Evolutionary conservation across 2,329 filamentous ascomycete species (phyloP).

Genomic region (Hymenoscyphus infarciens): DNA sequence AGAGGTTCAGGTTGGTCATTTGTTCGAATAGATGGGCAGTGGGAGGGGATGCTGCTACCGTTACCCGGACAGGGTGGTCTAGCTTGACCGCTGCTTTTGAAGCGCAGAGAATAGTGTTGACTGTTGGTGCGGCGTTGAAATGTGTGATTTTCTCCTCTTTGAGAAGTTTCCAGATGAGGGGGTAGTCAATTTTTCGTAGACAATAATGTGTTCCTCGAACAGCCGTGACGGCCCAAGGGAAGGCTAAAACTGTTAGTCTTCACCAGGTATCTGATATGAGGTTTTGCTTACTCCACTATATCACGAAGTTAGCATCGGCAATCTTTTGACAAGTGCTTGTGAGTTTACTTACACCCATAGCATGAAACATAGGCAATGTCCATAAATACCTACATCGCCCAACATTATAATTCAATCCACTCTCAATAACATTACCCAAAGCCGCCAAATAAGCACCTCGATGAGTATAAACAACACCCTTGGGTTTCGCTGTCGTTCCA

Average conservation of each 20-base stretch:
- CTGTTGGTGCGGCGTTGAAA: constrained; percentile 93
- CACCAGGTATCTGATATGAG: not conserved
- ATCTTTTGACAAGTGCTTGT: not conserved
- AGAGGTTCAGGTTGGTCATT: constrained; percentile 77
- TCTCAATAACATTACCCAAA: constrained; percentile 83
- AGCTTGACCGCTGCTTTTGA: constrained; percentile 70
- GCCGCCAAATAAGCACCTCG: constrained; percentile 82
- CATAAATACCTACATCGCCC: constrained; percentile 80
- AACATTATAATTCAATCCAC: constrained; percentile 68
- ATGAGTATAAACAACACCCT: constrained; percentile 91
- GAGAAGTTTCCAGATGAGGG: constrained; percentile 83
- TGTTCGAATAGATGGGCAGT: constrained; percentile 87
- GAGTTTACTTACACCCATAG: constrained; percentile 44
- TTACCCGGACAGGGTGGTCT: constrained; percentile 71
- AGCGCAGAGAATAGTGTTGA: constrained; percentile 89
- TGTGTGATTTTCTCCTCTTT: constrained; percentile 87
- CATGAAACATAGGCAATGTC: constrained; percentile 85
- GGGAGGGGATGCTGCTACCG: constrained; percentile 88
- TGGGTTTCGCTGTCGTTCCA: constrained; percentile 86
- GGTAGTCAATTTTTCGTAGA: constrained; percentile 91
- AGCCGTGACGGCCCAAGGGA: constrained; percentile 89
- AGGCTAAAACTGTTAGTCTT: constrained; percentile 52
- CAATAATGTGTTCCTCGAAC: constrained; percentile 95
- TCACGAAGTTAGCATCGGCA: not conserved
- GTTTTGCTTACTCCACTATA: constrained; percentile 11